phyloP scores from a whole-genome alignment of 768 basidiomycete species.

The Kwoniella shandongensis region DNA sequence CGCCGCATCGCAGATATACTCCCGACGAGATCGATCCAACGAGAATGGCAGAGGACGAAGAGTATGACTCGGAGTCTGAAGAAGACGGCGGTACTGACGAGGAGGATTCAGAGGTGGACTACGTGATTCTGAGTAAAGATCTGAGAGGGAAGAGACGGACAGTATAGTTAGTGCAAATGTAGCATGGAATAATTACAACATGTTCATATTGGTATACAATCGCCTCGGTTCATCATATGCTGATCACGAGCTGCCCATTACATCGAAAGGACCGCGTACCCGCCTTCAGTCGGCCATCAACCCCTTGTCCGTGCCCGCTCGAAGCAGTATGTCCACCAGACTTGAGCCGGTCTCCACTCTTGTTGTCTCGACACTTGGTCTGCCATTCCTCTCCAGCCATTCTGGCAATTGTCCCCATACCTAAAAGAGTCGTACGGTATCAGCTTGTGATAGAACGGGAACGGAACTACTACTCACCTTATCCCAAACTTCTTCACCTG shows the following conservation, averaged over 20 bases:
- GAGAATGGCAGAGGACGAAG: conserved; percentile 26
- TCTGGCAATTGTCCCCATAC: conserved; percentile 9
- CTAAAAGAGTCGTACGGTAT: conserved; percentile 1
- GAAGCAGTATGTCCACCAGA: conserved; percentile 4
- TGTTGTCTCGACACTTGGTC: conserved; percentile 2
- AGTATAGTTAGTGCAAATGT: neutral
- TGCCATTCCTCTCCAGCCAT: conserved; percentile 15
- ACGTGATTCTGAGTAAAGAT: conserved; percentile 36
- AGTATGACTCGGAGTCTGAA: conserved; percentile 13
- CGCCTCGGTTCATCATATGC: no score
- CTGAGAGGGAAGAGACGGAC: neutral
- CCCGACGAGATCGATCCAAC: conserved; percentile 47
- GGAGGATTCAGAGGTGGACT: conserved; percentile 13
- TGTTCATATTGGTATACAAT: no score
- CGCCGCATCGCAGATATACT: conserved; percentile 20
- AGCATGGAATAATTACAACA: no score
- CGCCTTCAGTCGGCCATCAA: neutral
- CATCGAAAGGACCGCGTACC: no score
- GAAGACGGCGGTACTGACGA: neutral
- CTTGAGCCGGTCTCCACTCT: neutral
- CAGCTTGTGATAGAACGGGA: no score
- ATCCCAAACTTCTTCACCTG: conserved; percentile 8
- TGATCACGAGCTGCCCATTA: no score
- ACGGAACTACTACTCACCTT: conserved; percentile 16
- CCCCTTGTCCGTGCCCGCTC: neutral